Base-by-base conservation (phyloP, 805 yeast genomes). In the Saturnispora sanitii region DNA sequence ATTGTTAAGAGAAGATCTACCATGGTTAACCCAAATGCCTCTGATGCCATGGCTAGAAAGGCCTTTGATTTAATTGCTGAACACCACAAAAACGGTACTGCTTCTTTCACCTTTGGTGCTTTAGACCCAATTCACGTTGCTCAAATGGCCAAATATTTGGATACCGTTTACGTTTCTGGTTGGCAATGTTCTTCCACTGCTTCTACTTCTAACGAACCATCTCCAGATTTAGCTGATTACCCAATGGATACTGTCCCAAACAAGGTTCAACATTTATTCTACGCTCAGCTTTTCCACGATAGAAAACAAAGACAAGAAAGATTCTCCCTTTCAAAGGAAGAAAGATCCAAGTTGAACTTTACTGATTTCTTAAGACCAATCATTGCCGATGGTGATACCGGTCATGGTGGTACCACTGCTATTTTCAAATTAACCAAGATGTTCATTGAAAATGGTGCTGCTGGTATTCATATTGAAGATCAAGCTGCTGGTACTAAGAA, bases 181-280 rank as follows among this genome's bases (percentile, higher is more conserved):
- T 90, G 98, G 98, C 98, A 90, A 70, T 88, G 95, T 63, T 87
- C 96, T 36, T 87, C 96, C 18, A 90, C 97, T 41, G 96, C 97
- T 40, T 87, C 96, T 15, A 84, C 95, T 32, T 84, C 96, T 31
- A 90, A 90, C 61, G 97, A 90, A 68, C 98, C 97, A 27, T 85
- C 95, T 32, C 97, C 97, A 43, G 98, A 90, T 70, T 75, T 90
- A 57, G 98, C 98, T 40, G 98, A 90, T 66, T 90, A 90, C 65
- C 98, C 98, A 45, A 82, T 82, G 83, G 96, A 90, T 65, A 90
- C 98, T 23, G 98, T 90, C 47, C 98, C 98, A 58, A 88, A 88
- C 73, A 90, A 90, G 73, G 96, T 87, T 52, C 94, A 90, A 65
- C 97, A 90, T 62, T 72, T 90, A 59, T 90, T 90, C 77, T 87